These are phyloP conservation scores for Pythium dissimile DNA, from an alignment of 352 stramenopile genomes.

Conservation along the genomic window DNA sequence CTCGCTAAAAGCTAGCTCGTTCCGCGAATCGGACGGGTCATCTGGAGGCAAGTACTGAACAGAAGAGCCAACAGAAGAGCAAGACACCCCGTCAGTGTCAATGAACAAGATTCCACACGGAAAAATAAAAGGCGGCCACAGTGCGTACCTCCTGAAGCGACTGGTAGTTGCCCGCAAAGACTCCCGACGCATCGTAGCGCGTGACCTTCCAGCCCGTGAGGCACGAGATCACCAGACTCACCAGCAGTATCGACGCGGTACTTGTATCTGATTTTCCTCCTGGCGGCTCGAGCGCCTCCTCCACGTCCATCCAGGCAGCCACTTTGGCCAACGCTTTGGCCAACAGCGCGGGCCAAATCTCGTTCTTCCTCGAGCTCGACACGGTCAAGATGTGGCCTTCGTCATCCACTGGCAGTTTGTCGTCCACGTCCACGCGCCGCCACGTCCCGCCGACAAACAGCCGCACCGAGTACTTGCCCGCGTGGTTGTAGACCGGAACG, in stretches of 20 bases:
- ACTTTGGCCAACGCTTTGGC: constrained; percentile 78
- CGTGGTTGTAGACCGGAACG: constrained; percentile 55
- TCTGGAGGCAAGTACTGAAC: constrained; percentile 10
- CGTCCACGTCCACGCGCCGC: constrained; percentile 68
- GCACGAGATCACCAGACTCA: constrained; percentile 30
- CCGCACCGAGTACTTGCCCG: constrained; percentile 74
- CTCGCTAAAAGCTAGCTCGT: constrained; percentile 19
- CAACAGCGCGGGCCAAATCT: constrained; percentile 67
- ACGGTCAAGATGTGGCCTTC: constrained; percentile 49
- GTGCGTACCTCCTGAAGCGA: constrained; percentile 11
- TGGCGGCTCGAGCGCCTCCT: not conserved
- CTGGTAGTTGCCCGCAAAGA: constrained; percentile 6
- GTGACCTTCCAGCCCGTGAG: constrained; percentile 66
- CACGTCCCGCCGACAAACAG: constrained; percentile 71
- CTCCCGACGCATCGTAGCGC: constrained; percentile 10
- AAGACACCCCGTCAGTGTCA: too few species aligned
- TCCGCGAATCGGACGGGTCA: not conserved
- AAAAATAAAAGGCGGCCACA: too few species aligned
- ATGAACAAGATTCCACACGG: not conserved
- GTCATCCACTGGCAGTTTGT: constrained; percentile 54
- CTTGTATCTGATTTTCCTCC: not conserved
- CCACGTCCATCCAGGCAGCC: constrained; percentile 38
- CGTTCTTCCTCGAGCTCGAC: constrained; percentile 50
- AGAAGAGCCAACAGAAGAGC: not conserved
- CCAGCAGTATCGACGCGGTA: constrained; percentile 15